Evolutionary conservation across 129 eudicot genomes (phyloP).

Genomic region (Smallanthus sonchifolius): DNA sequence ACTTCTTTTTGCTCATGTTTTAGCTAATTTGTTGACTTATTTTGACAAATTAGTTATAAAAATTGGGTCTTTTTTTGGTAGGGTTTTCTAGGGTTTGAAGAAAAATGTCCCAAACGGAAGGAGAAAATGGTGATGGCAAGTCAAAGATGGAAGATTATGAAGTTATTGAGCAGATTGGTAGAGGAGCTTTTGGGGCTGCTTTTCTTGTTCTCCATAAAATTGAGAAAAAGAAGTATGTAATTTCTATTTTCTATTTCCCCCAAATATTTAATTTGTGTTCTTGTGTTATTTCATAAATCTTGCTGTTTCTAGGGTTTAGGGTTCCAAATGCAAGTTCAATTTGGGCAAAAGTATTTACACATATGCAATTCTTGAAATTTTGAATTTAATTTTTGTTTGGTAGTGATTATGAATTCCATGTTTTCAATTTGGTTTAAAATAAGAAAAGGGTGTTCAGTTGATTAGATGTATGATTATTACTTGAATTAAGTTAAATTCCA

Average conservation of each 20-base stretch:
- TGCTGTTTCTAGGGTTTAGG: background rate
- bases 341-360: background rate
- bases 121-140: constrained; percentile 51
- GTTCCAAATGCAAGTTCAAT: background rate
- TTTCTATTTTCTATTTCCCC: background rate
- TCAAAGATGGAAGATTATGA: constrained; percentile 85
- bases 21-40: constrained; percentile 19
- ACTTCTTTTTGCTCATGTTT: constrained; percentile 18
- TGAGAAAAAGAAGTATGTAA: constrained; percentile 69
- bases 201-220: constrained; percentile 83
- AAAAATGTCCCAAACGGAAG: constrained; percentile 44
- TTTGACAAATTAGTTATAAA: background rate
- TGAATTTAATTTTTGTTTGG: background rate
- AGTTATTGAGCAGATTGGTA: constrained; percentile 96
- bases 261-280: constrained; percentile 4
- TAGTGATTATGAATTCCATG: constrained; percentile 3
- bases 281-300: background rate
- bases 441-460: background rate
- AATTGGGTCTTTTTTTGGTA: background rate
- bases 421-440: background rate
- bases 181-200: constrained; percentile 91
- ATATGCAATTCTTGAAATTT: constrained; percentile 6
- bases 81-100: constrained; percentile 13
- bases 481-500: background rate
- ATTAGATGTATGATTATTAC: constrained; percentile 1